These are phyloP conservation scores for Hevea brasiliensis DNA, from an alignment of 345 rosid genomes.

Conservation along the genomic window DNA sequence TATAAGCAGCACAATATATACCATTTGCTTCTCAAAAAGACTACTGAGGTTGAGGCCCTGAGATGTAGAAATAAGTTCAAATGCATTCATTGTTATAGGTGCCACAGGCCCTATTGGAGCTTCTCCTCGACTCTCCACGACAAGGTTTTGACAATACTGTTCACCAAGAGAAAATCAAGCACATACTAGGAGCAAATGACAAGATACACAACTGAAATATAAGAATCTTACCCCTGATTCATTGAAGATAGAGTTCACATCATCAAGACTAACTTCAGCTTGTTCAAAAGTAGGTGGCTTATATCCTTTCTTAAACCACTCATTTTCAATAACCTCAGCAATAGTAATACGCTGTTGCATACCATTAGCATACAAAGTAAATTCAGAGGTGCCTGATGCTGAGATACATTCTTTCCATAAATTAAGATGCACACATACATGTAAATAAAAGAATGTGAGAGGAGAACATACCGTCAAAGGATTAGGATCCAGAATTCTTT, in stretches of 20 bases:
- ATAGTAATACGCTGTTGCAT: slow-evolving; percentile 75
- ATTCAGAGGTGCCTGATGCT: neutral
- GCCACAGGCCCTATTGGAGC: slow-evolving; percentile 43
- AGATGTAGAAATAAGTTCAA: slow-evolving; percentile 93
- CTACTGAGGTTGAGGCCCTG: slow-evolving; percentile 94
- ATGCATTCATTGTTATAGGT: slow-evolving; percentile 93
- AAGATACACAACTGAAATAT: slow-evolving; percentile 13
- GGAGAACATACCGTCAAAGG: slow-evolving; percentile 61
- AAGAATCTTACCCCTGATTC: slow-evolving; percentile 64
- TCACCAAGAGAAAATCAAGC: slow-evolving; percentile 23
- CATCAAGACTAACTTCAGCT: slow-evolving; percentile 72
- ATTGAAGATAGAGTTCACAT: slow-evolving; percentile 78
- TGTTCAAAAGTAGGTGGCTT: slow-evolving; percentile 81
- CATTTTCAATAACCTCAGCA: slow-evolving; percentile 81
- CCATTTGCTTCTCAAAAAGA: slow-evolving; percentile 97
- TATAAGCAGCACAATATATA: slow-evolving; percentile 23
- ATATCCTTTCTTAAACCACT: slow-evolving; percentile 98
- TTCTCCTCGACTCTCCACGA: slow-evolving; percentile 88
- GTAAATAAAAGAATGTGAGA: neutral
- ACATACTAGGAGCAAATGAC: slow-evolving; percentile 7
- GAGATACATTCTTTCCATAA: neutral
- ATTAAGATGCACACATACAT: slow-evolving; percentile 4
- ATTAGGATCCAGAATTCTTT: slow-evolving; percentile 89
- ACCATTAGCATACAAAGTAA: slow-evolving; percentile 25
- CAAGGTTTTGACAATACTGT: slow-evolving; percentile 70